Evolutionary conservation across 2,329 filamentous ascomycete species (phyloP).

Genomic region (Pestalotiopsis sp.): DNA sequence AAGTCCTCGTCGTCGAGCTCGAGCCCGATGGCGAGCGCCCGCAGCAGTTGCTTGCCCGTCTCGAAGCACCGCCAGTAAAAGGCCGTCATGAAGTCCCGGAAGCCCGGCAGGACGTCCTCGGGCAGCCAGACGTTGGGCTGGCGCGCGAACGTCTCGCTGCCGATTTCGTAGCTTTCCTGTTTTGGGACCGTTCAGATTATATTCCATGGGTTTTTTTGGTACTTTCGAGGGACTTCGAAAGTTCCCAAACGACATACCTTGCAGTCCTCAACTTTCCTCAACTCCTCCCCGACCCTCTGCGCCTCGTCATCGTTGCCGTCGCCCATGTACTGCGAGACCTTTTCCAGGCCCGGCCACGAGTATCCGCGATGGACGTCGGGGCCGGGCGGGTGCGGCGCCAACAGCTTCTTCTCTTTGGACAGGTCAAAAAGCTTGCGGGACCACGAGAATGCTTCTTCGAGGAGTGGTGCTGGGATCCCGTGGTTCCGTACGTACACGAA

Average conservation of each 20-base stretch:
- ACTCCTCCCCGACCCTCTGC: constrained; percentile 39
- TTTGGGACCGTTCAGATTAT: not conserved
- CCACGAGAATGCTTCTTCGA: constrained; percentile 39
- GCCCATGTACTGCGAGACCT: constrained; percentile 47
- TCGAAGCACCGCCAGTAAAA: constrained; percentile 50
- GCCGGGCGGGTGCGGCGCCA: constrained; percentile 38
- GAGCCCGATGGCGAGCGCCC: constrained; percentile 46
- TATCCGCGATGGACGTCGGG: constrained; percentile 54
- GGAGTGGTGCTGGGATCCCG: constrained; percentile 30
- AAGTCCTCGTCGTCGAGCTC: constrained; percentile 44
- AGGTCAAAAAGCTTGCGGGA: constrained; percentile 32
- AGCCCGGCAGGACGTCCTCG: constrained; percentile 42
- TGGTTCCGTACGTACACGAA: constrained; percentile 31
- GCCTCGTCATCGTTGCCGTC: constrained; percentile 36
- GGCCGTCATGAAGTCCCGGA: constrained; percentile 44
- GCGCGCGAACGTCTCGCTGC: constrained; percentile 41
- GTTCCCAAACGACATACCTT: constrained; percentile 38
- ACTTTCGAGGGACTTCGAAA: not conserved
- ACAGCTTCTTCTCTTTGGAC: constrained; percentile 33
- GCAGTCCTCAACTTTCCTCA: constrained; percentile 47
- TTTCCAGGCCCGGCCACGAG: constrained; percentile 54
- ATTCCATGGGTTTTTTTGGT: not conserved
- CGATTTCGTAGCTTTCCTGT: constrained; percentile 54
- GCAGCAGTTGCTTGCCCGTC: constrained; percentile 42
- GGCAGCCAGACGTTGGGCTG: constrained; percentile 53